Percentiles rank a stretch among this genome's conserved stretches.
Conservation (phyloP, 1,139 yeast species). For the Hyphopichia pseudoburtonii region DNA sequence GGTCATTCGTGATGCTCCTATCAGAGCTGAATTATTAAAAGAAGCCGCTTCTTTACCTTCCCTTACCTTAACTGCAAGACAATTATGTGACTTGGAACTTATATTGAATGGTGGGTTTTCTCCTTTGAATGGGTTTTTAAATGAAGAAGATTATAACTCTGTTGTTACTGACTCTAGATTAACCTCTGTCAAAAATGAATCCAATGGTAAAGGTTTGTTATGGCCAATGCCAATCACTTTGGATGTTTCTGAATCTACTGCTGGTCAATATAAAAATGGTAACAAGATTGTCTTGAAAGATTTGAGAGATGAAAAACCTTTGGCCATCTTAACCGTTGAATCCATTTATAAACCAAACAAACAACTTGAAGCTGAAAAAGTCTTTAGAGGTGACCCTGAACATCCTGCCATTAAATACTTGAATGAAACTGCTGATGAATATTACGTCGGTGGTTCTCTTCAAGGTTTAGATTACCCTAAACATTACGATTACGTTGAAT, state of each 20-base stretch:
- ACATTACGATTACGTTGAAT: conserved; percentile 87
- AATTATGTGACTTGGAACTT: conserved; percentile 89
- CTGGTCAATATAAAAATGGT: conserved; percentile 50
- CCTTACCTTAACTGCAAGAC: conserved; percentile 75
- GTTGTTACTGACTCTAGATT: conserved; percentile 81
- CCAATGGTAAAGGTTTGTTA: conserved; percentile 58
- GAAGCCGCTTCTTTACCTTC: conserved; percentile 53
- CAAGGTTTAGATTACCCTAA: conserved; percentile 83
- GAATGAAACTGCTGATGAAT: conserved; percentile 72
- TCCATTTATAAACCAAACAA: conserved; percentile 85
- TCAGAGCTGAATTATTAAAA: conserved; percentile 48
- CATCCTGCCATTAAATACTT: conserved; percentile 89
- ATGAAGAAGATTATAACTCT: conserved; percentile 73
- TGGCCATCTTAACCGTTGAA: conserved; percentile 78
- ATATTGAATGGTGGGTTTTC: conserved; percentile 94
- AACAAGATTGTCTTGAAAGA: conserved; percentile 75
- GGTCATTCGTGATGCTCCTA: conserved; percentile 73
- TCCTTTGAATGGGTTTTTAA: conserved; percentile 84
- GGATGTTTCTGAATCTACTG: conserved; percentile 63
- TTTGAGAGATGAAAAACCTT: conserved; percentile 75
- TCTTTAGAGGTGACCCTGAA: conserved; percentile 95
- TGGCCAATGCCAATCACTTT: conserved; percentile 95
- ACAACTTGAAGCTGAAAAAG: conserved; percentile 73
- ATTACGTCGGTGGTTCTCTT: conserved; percentile 82
- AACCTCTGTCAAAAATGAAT: conserved; percentile 39